Evolutionary conservation across 257 asterid genomes (phyloP).

Genomic region (Solanum piurae): DNA sequence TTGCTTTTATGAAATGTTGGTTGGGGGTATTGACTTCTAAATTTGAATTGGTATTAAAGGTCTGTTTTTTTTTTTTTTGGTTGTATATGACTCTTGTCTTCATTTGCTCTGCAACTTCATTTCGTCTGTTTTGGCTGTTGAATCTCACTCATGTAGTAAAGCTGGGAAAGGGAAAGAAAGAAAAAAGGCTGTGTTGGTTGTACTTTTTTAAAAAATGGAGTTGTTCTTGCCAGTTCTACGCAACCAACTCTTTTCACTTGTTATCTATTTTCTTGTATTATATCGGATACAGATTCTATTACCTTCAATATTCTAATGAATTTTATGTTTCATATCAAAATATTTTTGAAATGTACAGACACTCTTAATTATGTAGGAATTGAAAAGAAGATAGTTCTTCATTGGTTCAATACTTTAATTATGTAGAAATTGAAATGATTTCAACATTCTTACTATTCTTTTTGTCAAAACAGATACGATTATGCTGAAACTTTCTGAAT

Average conservation of each 20-base stretch:
- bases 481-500: constrained; percentile 36
- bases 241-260: not conserved
- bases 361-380: not conserved
- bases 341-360: not conserved
- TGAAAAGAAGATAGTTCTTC: not conserved
- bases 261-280: not conserved
- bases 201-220: not conserved
- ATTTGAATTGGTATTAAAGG: not conserved
- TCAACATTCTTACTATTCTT: constrained; percentile 7
- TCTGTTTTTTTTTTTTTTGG: not conserved
- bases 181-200: not conserved
- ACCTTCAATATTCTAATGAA: not conserved
- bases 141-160: not conserved
- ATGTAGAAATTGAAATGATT: not conserved
- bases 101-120: not conserved
- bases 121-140: not conserved
- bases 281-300: not conserved
- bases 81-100: not conserved
- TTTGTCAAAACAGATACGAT: constrained; percentile 39
- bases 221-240: not conserved
- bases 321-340: not conserved
- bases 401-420: not conserved
- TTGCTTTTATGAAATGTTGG: not conserved
- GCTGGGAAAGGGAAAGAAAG: not conserved
- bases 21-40: not conserved